phyloP scores from a whole-genome alignment of 345 rosid species.

The Brassica incana region DNA sequence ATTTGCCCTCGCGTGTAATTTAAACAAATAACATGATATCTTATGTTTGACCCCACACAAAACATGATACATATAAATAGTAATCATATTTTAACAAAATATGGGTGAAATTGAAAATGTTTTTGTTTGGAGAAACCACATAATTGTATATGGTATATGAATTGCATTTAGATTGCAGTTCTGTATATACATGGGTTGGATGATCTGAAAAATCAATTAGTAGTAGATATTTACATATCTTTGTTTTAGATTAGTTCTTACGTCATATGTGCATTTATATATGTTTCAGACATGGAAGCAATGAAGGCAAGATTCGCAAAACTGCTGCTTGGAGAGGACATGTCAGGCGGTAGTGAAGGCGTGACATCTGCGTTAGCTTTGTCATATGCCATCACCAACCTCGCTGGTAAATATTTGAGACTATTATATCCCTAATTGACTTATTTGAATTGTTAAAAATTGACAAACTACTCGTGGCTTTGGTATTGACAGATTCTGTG shows the following conservation, averaged over 20 bases:
- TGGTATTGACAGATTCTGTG: conserved; percentile 42
- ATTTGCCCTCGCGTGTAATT: conserved; percentile 4
- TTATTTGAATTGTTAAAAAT: neutral
- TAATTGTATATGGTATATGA: neutral
- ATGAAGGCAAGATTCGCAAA: conserved; percentile 65
- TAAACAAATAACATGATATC: conserved; percentile 56
- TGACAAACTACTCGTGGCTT: conserved; percentile 4
- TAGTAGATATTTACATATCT: neutral
- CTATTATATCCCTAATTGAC: conserved; percentile 26
- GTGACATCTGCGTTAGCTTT: conserved; percentile 76
- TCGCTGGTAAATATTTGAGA: conserved; percentile 38
- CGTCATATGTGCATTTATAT: neutral
- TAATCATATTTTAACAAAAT: neutral
- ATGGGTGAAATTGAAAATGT: neutral
- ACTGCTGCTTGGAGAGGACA: conserved; percentile 72
- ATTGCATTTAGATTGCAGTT: neutral
- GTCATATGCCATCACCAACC: conserved; percentile 53
- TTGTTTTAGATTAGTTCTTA: neutral
- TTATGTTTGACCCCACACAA: neutral
- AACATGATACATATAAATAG: neutral
- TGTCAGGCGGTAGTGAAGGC: conserved; percentile 74
- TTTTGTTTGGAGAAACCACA: neutral
- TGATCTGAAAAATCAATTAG: neutral
- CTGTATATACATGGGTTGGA: neutral
- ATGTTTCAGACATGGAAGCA: conserved; percentile 50